Percentiles rank a stretch among this genome's conserved stretches.
Evolutionary conservation across 805 yeast species (phyloP).

Genomic region (Barnettozyma sucrosica): DNA sequence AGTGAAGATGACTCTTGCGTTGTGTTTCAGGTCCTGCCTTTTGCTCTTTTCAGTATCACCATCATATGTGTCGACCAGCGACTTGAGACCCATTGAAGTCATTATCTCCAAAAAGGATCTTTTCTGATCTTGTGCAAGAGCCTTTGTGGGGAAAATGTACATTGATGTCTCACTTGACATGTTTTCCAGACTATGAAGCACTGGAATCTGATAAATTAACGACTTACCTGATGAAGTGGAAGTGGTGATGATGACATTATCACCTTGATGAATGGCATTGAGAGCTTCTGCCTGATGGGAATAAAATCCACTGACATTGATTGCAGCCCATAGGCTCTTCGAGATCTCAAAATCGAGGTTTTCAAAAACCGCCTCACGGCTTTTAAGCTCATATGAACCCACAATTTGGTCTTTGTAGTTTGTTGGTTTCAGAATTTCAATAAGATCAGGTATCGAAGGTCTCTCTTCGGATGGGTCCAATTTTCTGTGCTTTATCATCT

Average conservation of each 20-base stretch:
- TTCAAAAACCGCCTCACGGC: conserved; percentile 40
- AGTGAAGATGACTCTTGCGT: conserved; percentile 79
- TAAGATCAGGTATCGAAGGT: conserved; percentile 43
- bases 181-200: conserved; percentile 42
- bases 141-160: conserved; percentile 94
- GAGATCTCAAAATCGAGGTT: conserved; percentile 41
- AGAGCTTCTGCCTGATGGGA: conserved; percentile 81
- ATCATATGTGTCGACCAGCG: conserved; percentile 76
- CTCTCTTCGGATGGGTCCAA: conserved; percentile 27
- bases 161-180: conserved; percentile 55
- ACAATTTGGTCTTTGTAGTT: conserved; percentile 63
- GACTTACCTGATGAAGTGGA: conserved; percentile 97
- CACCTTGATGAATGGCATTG: conserved; percentile 45
- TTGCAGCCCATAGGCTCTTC: conserved; percentile 45
- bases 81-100: conserved; percentile 41
- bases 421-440: conserved; percentile 43
- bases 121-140: conserved; percentile 94
- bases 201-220: conserved; percentile 84
- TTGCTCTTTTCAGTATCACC: conserved; percentile 76
- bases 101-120: conserved; percentile 63
- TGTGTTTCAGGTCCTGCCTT: conserved; percentile 48
- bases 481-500: conserved; percentile 37
- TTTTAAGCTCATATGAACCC: conserved; percentile 40
- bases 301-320: conserved; percentile 51
- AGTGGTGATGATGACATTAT: conserved; percentile 83